Evolutionary conservation across 805 yeast species (phyloP).

Genomic region (Metschnikowia lunata): DNA sequence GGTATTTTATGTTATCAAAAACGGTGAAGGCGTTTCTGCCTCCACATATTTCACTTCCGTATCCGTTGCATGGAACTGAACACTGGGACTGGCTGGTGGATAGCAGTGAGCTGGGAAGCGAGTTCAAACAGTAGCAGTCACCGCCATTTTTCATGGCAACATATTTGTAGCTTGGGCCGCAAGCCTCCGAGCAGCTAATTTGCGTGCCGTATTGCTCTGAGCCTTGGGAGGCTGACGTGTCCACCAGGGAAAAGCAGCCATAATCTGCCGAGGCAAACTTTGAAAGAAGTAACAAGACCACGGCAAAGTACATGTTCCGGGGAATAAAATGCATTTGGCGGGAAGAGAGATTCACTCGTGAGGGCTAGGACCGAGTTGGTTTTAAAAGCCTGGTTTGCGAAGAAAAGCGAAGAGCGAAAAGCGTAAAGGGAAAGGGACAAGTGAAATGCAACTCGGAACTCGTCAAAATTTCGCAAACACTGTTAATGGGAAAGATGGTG

Average conservation of each 20-base stretch:
- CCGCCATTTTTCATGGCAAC: slow-evolving; percentile 35
- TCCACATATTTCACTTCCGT: slow-evolving; percentile 33
- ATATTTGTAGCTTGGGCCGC: slow-evolving; percentile 31
- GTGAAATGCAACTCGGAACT: no score
- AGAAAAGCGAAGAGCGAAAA: no score
- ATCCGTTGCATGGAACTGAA: slow-evolving; percentile 32
- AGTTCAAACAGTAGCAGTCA: slow-evolving; percentile 36
- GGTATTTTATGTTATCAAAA: slow-evolving; percentile 10
- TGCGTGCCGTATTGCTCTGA: slow-evolving; percentile 25
- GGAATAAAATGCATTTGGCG: no score
- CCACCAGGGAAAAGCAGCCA: slow-evolving; percentile 33
- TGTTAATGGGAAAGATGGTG: no score
- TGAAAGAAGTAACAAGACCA: neutral
- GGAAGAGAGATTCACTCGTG: no score
- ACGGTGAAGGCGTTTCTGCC: slow-evolving; percentile 32
- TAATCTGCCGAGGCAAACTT: slow-evolving; percentile 5
- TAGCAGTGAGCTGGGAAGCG: slow-evolving; percentile 22
- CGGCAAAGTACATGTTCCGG: no score
- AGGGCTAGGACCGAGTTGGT: no score
- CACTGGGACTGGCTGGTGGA: slow-evolving; percentile 21
- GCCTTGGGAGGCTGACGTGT: slow-evolving; percentile 23
- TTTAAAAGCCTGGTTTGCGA: no score
- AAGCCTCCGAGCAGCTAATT: slow-evolving; percentile 25
- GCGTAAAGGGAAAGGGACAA: no score
- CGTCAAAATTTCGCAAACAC: no score